Evolutionary conservation across 768 basidiomycete species (phyloP).

Genomic region (Russula sp.): DNA sequence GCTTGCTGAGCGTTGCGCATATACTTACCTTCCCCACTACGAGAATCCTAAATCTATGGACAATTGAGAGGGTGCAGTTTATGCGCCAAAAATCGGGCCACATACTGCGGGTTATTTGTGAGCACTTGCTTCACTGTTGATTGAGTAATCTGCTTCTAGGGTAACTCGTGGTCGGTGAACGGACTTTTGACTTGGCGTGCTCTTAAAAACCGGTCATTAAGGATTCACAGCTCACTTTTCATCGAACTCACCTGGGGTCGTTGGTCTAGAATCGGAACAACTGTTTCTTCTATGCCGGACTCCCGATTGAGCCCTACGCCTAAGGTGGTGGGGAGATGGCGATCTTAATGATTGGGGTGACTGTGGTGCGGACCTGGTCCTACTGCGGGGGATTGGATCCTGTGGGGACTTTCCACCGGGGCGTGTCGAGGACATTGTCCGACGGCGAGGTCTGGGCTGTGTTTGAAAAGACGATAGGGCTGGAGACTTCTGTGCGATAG

Average conservation of each 20-base stretch:
- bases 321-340: neutral
- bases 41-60: conserved; percentile 6
- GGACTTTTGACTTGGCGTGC: neutral
- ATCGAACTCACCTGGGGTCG: neutral
- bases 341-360: neutral
- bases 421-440: no score
- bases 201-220: neutral
- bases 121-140: neutral
- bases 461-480: neutral
- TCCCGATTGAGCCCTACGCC: neutral
- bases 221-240: neutral
- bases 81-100: neutral
- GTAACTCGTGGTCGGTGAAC: neutral
- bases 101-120: neutral
- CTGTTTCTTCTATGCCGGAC: no score
- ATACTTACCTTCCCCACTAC: neutral
- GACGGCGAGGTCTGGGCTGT: neutral
- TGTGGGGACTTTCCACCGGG: no score
- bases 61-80: neutral
- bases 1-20: neutral
- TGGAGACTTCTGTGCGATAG: neutral
- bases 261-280: neutral
- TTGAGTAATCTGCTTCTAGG: neutral
- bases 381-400: no score
- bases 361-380: neutral